Conservation (phyloP, 176 grass and related monocot species). For the Poa pratensis region DNA sequence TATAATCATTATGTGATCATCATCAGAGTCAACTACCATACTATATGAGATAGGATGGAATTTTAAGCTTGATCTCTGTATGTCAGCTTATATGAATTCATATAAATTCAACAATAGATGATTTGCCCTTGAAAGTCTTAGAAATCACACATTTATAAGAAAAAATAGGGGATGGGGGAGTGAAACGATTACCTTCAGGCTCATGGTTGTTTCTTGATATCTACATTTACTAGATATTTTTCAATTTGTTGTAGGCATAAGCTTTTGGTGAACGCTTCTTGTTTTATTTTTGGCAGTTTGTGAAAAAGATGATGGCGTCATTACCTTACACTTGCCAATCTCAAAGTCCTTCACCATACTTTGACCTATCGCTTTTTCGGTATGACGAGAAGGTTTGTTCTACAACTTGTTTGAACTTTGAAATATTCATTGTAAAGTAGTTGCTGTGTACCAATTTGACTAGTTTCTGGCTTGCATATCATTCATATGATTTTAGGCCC, state of each 20-base stretch:
- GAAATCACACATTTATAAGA: constrained; percentile 5
- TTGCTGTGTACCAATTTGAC: background rate
- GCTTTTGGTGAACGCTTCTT: constrained; percentile 29
- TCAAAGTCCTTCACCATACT: constrained; percentile 96
- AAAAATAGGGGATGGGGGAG: background rate
- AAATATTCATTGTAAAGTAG: constrained; percentile 18
- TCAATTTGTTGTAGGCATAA: constrained; percentile 7
- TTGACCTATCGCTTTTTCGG: constrained; percentile 93
- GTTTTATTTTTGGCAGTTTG: constrained; percentile 62
- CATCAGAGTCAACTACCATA: background rate
- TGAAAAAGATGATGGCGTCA: constrained; percentile 89
- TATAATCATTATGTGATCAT: background rate
- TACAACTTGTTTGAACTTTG: constrained; percentile 23
- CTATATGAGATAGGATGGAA: background rate
- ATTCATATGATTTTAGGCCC: background rate
- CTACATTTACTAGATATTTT: constrained; percentile 5
- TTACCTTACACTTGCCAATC: constrained; percentile 93
- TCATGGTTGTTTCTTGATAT: background rate
- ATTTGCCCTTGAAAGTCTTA: constrained; percentile 20
- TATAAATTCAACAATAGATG: background rate
- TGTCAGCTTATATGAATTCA: constrained; percentile 31
- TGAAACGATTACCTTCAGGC: background rate
- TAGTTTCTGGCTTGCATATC: too few species aligned
- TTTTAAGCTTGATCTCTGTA: constrained; percentile 17
- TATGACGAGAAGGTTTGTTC: constrained; percentile 95